phyloP scores from a whole-genome alignment of 192 early-diverging fungal genomes.

The Coemansia sp. region DNA sequence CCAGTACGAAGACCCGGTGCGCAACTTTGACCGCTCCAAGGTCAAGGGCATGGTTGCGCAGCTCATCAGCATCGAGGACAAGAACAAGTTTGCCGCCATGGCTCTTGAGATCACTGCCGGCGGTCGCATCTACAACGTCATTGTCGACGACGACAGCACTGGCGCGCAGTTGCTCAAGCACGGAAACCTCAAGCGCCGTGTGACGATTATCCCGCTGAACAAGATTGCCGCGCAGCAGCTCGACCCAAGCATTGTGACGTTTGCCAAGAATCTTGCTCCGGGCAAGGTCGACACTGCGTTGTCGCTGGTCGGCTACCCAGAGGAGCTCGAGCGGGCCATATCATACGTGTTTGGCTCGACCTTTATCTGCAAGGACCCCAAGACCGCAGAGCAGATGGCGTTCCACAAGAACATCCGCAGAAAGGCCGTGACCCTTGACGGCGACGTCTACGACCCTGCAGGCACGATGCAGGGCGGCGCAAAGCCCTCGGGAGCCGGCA shows the following conservation, averaged over 20 bases:
- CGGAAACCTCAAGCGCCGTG: constrained; percentile 75
- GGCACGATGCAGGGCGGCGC: constrained; percentile 95
- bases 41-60: constrained; percentile 96
- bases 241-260: constrained; percentile 42
- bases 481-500: constrained; percentile 68
- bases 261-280: constrained; percentile 82
- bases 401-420: constrained; percentile 83
- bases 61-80: constrained; percentile 76
- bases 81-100: constrained; percentile 65
- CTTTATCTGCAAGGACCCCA: constrained; percentile 85
- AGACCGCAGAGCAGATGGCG: constrained; percentile 84
- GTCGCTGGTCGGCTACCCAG: constrained; percentile 77
- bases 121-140: constrained; percentile 91
- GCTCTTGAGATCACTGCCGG: constrained; percentile 98
- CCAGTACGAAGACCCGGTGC: constrained; percentile 79
- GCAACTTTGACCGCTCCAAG: constrained; percentile 85
- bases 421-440: constrained; percentile 95
- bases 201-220: constrained; percentile 97
- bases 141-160: constrained; percentile 88
- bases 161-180: constrained; percentile 80
- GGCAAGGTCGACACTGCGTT: constrained; percentile 91
- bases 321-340: constrained; percentile 85
- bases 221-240: constrained; percentile 70
- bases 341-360: constrained; percentile 93
- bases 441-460: constrained; percentile 95